Evolutionary conservation across 2,329 filamentous ascomycete species (phyloP), one percentile per base, ranked within the genome.

Genomic region (Ascochyta pisi): DNA sequence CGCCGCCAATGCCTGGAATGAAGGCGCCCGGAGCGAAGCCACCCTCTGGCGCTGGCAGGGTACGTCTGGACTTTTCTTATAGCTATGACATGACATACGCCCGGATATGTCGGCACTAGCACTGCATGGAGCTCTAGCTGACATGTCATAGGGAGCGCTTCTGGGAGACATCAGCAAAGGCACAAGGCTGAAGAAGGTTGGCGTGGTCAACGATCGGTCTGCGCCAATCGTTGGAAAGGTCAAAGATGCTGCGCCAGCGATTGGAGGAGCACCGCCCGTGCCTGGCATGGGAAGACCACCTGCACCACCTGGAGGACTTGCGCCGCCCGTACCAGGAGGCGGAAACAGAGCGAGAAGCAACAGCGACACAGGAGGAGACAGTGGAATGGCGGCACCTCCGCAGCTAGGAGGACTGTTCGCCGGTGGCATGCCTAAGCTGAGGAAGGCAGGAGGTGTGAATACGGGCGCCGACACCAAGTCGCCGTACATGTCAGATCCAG

Each of bases 371-470:
- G 83, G 70, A 16, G 62, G 66, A 60, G 72, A 71, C 15, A 64
- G 63, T 37, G 64, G 50, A 15, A 56, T 66, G 41, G 60, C 62
- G 22, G 67, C 68, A 13, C 62, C 91, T 43, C 92, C 92, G 10
- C 94, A 97, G 73, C 77, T 98, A 10, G 94, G 82, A 27, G 95
- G 95, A 1, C 76, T 99, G 24, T 96, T 99, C 71, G 92, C 91
- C 1, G 93, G 92, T 33, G 95, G 94, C 34, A 98, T 98, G 86
- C 95, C 95, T 3, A 98, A 97, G 79, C 75, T 99, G 69, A 90
- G 91, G 75, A 97, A 96, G 80, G 84, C 88, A 3, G 90, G 92
- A 52, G 93, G 91, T 43, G 75, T 82, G 29, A 78, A 80, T 48
- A 81, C 81, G 38, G 78, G 78, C 35, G 89, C 89, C 63, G 58